These are phyloP conservation scores for Setomelanomma holmii DNA, from an alignment of 2,329 filamentous ascomycete species.

Conservation along the genomic window DNA sequence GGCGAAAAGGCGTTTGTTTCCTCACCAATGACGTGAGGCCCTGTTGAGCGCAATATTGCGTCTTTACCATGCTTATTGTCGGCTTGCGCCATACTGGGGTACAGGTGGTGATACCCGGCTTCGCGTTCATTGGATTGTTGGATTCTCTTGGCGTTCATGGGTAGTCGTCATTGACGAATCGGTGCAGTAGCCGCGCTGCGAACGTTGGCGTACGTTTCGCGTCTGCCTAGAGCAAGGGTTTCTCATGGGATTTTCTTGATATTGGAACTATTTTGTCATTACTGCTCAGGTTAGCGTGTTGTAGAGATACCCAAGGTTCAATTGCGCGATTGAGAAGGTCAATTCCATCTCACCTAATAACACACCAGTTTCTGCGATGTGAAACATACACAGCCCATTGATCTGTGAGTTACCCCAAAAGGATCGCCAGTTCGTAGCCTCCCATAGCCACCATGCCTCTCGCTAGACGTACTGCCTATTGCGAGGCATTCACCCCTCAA, in stretches of 20 bases:
- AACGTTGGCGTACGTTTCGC: not conserved
- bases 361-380: not conserved
- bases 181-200: not conserved
- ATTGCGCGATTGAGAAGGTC: not conserved
- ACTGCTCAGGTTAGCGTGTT: not conserved
- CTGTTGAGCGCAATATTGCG: not conserved
- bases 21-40: not conserved
- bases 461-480: too few relatives aligned
- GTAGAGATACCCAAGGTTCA: conserved; percentile 1
- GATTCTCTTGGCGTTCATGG: conserved; percentile 4
- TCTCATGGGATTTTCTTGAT: not conserved
- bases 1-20: not conserved
- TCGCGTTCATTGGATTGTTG: conserved; percentile 1
- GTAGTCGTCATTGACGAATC: not conserved
- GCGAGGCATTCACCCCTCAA: too few relatives aligned
- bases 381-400: not conserved
- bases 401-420: too few relatives aligned
- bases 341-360: not conserved
- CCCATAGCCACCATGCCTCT: not conserved
- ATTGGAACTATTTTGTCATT: not conserved
- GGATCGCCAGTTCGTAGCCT: not conserved
- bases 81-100: not conserved
- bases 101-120: conserved; percentile 1
- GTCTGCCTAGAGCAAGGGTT: not conserved
- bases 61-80: not conserved